Percentiles rank a stretch among this genome's conserved stretches.
phyloP scores from a whole-genome alignment of 83 land plant species.

The Picea abies region DNA sequence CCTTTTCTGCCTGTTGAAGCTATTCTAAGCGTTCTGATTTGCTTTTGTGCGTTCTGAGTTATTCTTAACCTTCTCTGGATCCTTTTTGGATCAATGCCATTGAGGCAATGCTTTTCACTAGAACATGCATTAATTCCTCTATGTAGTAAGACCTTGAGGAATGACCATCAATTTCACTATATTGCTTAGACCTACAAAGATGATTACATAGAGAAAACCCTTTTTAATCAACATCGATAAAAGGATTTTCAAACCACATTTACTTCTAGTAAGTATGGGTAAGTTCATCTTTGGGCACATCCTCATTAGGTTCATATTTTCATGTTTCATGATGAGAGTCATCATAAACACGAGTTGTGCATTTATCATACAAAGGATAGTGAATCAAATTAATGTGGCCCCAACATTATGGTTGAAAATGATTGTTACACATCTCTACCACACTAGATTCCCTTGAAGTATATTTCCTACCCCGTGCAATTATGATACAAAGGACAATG shows the following conservation, averaged over 20 bases:
- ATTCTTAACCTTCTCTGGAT: no score
- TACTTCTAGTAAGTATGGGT: conserved; percentile 40
- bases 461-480: no score
- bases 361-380: conserved; percentile 9
- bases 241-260: conserved; percentile 30
- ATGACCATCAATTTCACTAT: not conserved
- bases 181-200: conserved; percentile 18
- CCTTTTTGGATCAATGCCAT: no score
- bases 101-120: no score
- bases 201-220: conserved; percentile 28
- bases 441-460: not conserved
- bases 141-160: conserved; percentile 23
- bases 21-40: no score
- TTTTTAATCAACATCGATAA: conserved; percentile 19
- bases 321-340: conserved; percentile 32
- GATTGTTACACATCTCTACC: no score
- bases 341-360: conserved; percentile 20
- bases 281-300: conserved; percentile 31
- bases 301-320: conserved; percentile 29
- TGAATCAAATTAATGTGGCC: conserved; percentile 36
- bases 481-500: no score
- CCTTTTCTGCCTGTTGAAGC: no score
- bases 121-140: conserved; percentile 30
- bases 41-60: no score
- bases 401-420: no score